phyloP scores from a whole-genome alignment of 2,329 filamentous ascomycete species.

The Verticillium alfalfae region DNA sequence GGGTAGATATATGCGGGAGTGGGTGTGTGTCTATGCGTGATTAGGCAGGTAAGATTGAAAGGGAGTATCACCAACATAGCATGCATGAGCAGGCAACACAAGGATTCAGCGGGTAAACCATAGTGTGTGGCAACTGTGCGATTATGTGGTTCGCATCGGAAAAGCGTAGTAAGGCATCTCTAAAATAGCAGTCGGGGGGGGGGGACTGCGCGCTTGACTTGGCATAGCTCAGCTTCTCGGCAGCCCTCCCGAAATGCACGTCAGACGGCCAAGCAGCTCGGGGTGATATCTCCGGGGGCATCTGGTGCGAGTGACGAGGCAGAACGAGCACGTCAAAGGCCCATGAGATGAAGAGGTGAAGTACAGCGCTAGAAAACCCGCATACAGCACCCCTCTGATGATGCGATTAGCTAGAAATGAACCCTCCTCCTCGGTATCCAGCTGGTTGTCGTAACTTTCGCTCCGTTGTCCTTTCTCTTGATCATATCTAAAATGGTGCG shows the following conservation, averaged over 20 bases:
- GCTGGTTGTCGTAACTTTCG: not conserved
- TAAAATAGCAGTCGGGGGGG: not conserved
- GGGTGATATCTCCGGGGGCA: not conserved
- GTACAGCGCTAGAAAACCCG: not conserved
- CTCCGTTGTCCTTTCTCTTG: not conserved
- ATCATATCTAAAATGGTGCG: slow-evolving; percentile 6
- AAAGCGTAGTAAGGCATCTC: not conserved
- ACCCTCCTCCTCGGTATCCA: not conserved
- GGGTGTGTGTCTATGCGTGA: not conserved
- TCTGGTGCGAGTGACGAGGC: not conserved
- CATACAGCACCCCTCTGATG: not conserved
- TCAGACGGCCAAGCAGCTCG: not conserved
- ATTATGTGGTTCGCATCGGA: not conserved
- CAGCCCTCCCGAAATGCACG: not conserved
- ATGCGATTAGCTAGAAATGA: not conserved
- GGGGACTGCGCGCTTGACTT: not conserved
- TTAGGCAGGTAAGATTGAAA: not conserved
- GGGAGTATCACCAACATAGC: not conserved
- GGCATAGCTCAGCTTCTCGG: not conserved
- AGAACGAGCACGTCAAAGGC: not conserved
- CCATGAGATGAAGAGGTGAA: not conserved
- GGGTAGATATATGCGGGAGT: not conserved
- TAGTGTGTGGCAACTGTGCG: not conserved
- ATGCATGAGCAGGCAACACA: not conserved
- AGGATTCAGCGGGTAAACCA: not conserved